phyloP scores from a whole-genome alignment of 192 early-diverging fungal genomes.

The Backusella tarrabulga region DNA sequence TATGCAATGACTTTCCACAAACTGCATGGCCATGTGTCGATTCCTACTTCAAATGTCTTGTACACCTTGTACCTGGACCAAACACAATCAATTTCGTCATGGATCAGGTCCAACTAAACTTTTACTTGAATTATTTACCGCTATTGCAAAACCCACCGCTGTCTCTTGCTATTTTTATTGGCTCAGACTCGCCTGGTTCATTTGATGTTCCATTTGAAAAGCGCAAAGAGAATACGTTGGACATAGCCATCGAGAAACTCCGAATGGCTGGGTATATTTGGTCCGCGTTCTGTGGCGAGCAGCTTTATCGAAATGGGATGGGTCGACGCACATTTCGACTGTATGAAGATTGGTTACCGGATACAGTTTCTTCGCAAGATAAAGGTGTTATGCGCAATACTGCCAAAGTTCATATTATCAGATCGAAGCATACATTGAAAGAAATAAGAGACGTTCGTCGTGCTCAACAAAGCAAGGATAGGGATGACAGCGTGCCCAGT shows the following conservation, averaged over 20 bases:
- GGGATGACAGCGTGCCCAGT: conserved; percentile 35
- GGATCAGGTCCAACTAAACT: conserved; percentile 7
- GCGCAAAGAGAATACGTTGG: conserved; percentile 43
- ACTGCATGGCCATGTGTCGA: conserved; percentile 50
- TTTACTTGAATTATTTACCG: conserved; percentile 50
- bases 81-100: conserved; percentile 56
- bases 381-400: conserved; percentile 40
- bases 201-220: conserved; percentile 64
- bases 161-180: conserved; percentile 55
- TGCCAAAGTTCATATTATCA: conserved; percentile 53
- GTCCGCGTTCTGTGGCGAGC: conserved; percentile 73
- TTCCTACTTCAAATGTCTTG: conserved; percentile 59
- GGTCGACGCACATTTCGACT: conserved; percentile 67
- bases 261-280: conserved; percentile 66
- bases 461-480: conserved; percentile 52
- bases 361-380: conserved; percentile 53
- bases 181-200: conserved; percentile 50
- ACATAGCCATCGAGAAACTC: conserved; percentile 52
- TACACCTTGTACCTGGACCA: conserved; percentile 53
- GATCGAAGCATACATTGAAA: conserved; percentile 44
- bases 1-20: conserved; percentile 44
- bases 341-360: conserved; percentile 52
- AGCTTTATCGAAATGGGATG: conserved; percentile 67
- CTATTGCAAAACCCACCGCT: conserved; percentile 56
- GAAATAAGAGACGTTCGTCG: conserved; percentile 57